These are phyloP conservation scores for Phyllachora maydis DNA, from an alignment of 2,329 filamentous ascomycete genomes.

Conservation along the genomic window DNA sequence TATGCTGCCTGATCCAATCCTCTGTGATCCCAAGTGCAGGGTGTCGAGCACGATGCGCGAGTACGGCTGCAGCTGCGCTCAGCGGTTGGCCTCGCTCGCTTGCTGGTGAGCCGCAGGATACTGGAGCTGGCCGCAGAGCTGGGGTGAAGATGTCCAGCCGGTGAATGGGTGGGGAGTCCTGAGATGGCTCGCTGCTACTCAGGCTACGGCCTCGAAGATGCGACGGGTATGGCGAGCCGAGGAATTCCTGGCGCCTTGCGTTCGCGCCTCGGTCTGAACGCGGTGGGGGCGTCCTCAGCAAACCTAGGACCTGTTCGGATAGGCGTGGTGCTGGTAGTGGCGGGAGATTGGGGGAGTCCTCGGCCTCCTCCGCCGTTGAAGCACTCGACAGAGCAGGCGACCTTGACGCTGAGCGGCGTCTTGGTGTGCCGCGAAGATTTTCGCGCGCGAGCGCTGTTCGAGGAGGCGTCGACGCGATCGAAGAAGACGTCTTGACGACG, in stretches of 20 bases:
- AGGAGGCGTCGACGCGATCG: too few species aligned
- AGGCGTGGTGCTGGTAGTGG: constrained; percentile 36
- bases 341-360: constrained; percentile 35
- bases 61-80: constrained; percentile 37
- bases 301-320: constrained; percentile 29
- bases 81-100: constrained; percentile 16
- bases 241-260: constrained; percentile 52
- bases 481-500: too few species aligned
- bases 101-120: constrained; percentile 13
- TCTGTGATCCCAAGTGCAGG: constrained; percentile 47
- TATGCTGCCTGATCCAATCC: constrained; percentile 72
- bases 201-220: constrained; percentile 28
- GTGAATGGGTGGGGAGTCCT: constrained; percentile 38
- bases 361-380: constrained; percentile 39
- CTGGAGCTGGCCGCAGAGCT: constrained; percentile 35
- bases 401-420: too few species aligned
- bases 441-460: too few species aligned
- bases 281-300: constrained; percentile 31
- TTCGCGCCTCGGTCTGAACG: constrained; percentile 10
- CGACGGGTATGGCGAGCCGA: constrained; percentile 76
- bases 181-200: constrained; percentile 37
- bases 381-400: constrained; percentile 41
- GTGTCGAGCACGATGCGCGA: constrained; percentile 40
- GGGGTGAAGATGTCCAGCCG: constrained; percentile 40
- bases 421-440: too few species aligned